phyloP scores from a whole-genome alignment of 495 filamentous ascomycete genomes.

The Aspergillus affinis region DNA sequence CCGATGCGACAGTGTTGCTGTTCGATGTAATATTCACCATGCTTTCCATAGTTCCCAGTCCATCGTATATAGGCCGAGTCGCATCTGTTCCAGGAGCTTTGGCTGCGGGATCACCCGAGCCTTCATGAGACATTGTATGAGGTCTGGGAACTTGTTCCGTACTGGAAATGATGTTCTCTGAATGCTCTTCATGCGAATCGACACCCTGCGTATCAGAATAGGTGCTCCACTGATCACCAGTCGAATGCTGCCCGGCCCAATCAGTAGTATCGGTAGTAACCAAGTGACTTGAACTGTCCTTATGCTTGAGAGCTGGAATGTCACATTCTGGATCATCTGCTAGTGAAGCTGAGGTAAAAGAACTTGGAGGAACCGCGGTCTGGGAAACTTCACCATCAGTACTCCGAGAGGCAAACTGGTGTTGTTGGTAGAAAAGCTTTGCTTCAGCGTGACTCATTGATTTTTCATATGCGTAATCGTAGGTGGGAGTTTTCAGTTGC shows the following conservation, averaged over 20 bases:
- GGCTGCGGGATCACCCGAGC: background rate
- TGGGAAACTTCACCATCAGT: conserved; percentile 21
- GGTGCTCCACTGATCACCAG: background rate
- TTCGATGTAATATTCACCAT: conserved; percentile 19
- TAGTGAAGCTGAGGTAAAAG: conserved; percentile 1
- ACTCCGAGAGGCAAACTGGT: conserved; percentile 55
- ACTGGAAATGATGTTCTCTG: background rate
- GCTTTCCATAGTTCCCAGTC: conserved; percentile 10
- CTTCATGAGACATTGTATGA: conserved; percentile 6
- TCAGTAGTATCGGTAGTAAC: background rate
- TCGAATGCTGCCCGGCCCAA: background rate
- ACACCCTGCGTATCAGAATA: background rate
- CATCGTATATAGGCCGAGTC: conserved; percentile 9
- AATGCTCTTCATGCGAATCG: background rate
- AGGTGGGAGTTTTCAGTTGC: conserved; percentile 77
- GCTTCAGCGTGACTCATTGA: conserved; percentile 88
- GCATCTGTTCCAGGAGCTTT: background rate
- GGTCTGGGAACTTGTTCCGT: background rate
- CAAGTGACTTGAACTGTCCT: conserved; percentile 9
- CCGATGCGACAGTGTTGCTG: conserved; percentile 66
- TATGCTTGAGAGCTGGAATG: background rate
- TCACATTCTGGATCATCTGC: background rate
- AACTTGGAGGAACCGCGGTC: conserved; percentile 21
- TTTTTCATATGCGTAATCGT: conserved; percentile 85
- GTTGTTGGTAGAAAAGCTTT: conserved; percentile 91